A percentile compares a stretch with the other conserved stretches of the same genome.
Conservation (phyloP, 768 basidiomycete genomes). For the Cantharellus cinnabarinus region DNA sequence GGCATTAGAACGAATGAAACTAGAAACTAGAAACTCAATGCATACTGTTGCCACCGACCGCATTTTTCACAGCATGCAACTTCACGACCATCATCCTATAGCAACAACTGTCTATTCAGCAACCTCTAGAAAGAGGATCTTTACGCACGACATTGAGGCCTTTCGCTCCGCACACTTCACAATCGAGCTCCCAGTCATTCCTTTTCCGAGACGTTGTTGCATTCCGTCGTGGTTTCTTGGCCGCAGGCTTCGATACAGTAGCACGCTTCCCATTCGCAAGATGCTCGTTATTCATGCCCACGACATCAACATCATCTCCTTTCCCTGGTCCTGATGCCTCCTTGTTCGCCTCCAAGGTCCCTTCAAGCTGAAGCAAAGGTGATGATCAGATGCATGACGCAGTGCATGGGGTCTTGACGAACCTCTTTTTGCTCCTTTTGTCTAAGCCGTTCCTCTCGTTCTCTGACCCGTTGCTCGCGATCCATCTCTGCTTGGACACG, state of each 20-base stretch:
- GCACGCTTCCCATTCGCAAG: not conserved
- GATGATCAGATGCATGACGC: not conserved
- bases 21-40: not conserved
- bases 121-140: constrained; percentile 1
- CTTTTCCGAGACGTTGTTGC: constrained; percentile 29
- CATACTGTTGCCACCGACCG: constrained; percentile 63
- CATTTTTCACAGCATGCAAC: constrained; percentile 71
- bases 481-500: constrained; percentile 1
- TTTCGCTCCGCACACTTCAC: constrained; percentile 58
- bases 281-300: not conserved
- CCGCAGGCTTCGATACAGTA: constrained; percentile 11
- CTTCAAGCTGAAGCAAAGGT: not conserved
- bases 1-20: not conserved
- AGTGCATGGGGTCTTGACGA: not conserved
- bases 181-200: constrained; percentile 72
- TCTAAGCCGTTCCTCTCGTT: constrained; percentile 20
- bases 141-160: constrained; percentile 52
- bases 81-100: constrained; percentile 57
- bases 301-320: not conserved
- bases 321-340: not conserved
- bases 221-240: constrained; percentile 11
- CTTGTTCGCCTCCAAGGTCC: not conserved
- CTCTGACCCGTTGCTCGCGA: constrained; percentile 13
- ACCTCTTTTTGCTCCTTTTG: constrained; percentile 11
- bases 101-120: constrained; percentile 4